Percentiles rank a stretch among this genome's conserved stretches.
phyloP scores from a whole-genome alignment of 164 flowering plant genomes.

The Magnolia officinalis region DNA sequence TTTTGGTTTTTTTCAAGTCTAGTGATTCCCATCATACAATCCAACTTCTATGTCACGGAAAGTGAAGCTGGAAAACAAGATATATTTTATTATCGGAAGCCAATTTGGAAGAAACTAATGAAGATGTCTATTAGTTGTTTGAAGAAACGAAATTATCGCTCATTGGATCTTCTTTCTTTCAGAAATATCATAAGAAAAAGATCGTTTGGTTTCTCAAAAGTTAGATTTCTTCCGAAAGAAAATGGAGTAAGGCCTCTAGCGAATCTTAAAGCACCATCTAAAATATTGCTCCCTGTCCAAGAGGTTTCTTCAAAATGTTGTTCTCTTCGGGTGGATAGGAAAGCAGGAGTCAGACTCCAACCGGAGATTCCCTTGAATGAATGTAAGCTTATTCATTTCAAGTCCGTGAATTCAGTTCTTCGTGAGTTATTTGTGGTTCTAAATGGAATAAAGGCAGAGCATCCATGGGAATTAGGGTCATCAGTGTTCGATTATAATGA shows the following conservation, averaged over 20 bases:
- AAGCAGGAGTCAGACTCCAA: neutral
- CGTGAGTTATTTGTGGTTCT: slow-evolving; percentile 60
- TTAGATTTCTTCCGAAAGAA: slow-evolving; percentile 70
- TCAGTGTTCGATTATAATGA: slow-evolving; percentile 85
- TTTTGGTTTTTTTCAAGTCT: slow-evolving; percentile 71
- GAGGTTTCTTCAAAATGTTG: slow-evolving; percentile 10
- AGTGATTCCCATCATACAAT: slow-evolving; percentile 57
- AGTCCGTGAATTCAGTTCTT: slow-evolving; percentile 59
- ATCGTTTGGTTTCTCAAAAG: slow-evolving; percentile 71
- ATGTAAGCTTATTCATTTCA: slow-evolving; percentile 25
- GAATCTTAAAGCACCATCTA: slow-evolving; percentile 65
- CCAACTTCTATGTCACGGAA: slow-evolving; percentile 88
- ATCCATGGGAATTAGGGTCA: slow-evolving; percentile 67
- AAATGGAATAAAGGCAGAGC: slow-evolving; percentile 46
- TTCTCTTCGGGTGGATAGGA: slow-evolving; percentile 6
- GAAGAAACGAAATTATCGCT: slow-evolving; percentile 32
- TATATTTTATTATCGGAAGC: slow-evolving; percentile 59
- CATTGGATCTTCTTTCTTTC: slow-evolving; percentile 37
- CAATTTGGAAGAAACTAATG: slow-evolving; percentile 56
- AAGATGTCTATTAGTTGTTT: slow-evolving; percentile 28
- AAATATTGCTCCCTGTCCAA: neutral
- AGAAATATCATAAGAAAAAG: slow-evolving; percentile 35
- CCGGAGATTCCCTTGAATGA: neutral
- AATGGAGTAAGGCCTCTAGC: slow-evolving; percentile 65
- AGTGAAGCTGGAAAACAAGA: slow-evolving; percentile 64